Conservation (phyloP, 768 basidiomycete genomes). For the Phaeolepiota aurea region DNA sequence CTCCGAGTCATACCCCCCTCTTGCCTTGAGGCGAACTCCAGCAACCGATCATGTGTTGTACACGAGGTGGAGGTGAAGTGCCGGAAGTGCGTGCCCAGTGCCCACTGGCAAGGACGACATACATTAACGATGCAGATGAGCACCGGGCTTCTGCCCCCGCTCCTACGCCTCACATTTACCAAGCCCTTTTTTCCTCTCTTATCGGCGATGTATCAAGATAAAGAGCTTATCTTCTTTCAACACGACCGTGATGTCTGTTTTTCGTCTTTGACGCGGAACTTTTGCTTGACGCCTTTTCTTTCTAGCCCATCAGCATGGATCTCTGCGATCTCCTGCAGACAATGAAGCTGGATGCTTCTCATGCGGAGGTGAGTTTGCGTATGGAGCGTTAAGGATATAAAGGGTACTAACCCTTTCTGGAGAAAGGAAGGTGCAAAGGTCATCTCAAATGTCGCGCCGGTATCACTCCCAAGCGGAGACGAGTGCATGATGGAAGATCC, state of each 20-base stretch:
- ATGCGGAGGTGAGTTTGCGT: constrained; percentile 21
- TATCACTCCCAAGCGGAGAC: constrained; percentile 16
- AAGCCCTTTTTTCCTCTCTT: not conserved
- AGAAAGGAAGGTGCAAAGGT: constrained; percentile 33
- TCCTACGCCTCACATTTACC: too few species aligned
- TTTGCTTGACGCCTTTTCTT: not conserved
- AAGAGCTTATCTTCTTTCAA: not conserved
- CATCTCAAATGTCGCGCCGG: constrained; percentile 2
- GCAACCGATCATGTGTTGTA: constrained; percentile 8
- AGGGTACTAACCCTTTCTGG: constrained; percentile 24
- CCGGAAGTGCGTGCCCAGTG: not conserved
- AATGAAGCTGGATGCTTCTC: constrained; percentile 34
- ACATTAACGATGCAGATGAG: not conserved
- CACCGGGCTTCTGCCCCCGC: not conserved
- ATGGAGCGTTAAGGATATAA: not conserved
- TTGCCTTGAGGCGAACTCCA: constrained; percentile 16
- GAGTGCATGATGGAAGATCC: constrained; percentile 40
- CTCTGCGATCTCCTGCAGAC: constrained; percentile 44
- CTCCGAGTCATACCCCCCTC: constrained; percentile 5
- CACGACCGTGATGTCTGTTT: not conserved
- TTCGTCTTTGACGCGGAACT: not conserved
- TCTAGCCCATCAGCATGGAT: constrained; percentile 27
- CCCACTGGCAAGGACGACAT: not conserved
- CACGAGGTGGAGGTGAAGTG: constrained; percentile 13
- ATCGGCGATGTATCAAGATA: not conserved